These are phyloP conservation scores for Borovskyia barvae DNA, from an alignment of 208 protist species.

Conservation along the genomic window DNA sequence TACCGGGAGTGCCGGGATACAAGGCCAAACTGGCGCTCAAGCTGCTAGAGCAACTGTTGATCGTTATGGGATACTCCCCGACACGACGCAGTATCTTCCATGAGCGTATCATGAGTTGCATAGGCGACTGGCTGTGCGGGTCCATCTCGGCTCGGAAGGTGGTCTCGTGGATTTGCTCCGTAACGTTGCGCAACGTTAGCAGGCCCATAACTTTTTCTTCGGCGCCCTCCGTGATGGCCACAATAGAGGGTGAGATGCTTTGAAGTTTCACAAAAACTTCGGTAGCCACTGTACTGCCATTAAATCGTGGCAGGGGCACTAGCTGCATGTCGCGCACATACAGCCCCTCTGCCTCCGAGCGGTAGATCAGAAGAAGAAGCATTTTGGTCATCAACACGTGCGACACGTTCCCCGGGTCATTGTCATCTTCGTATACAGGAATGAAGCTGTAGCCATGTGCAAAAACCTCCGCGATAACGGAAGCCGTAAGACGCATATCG, in stretches of 20 bases:
- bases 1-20: slow-evolving; percentile 6
- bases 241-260: slow-evolving; percentile 35
- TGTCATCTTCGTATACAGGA: slow-evolving; percentile 46
- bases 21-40: slow-evolving; percentile 18
- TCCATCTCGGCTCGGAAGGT: slow-evolving; percentile 69
- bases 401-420: slow-evolving; percentile 44
- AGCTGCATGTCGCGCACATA: slow-evolving; percentile 54
- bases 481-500: slow-evolving; percentile 34
- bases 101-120: slow-evolving; percentile 55
- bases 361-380: slow-evolving; percentile 56
- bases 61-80: slow-evolving; percentile 27
- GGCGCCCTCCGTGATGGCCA: slow-evolving; percentile 29
- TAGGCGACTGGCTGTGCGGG: slow-evolving; percentile 30
- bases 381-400: slow-evolving; percentile 53
- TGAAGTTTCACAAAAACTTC: slow-evolving; percentile 55
- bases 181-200: slow-evolving; percentile 56
- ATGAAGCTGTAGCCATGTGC: slow-evolving; percentile 54
- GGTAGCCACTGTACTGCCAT: slow-evolving; percentile 30
- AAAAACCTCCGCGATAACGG: slow-evolving; percentile 43
- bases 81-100: slow-evolving; percentile 42
- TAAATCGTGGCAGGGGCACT: slow-evolving; percentile 37
- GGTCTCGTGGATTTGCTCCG: slow-evolving; percentile 53
- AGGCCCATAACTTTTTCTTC: slow-evolving; percentile 36
- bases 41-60: slow-evolving; percentile 16
- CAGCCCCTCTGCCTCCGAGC: slow-evolving; percentile 31